Base-by-base conservation (phyloP, 108 stramenopile genomes). In the Poteriospumella lacustris region DNA sequence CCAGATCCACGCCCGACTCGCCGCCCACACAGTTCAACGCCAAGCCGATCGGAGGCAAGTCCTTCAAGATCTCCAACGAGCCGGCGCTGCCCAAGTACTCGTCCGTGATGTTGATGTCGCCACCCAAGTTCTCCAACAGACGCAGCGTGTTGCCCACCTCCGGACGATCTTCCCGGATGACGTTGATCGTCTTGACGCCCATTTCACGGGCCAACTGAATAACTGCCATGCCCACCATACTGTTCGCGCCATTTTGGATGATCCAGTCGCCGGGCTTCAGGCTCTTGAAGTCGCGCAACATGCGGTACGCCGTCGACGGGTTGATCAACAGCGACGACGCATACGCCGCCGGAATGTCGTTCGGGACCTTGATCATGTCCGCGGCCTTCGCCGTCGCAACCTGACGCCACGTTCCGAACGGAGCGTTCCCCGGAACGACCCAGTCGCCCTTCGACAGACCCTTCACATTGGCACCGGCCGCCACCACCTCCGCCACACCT, bases 191-290 rank as follows among this genome's bases (percentile, higher is more conserved):
- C 42, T 60, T 78, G 33, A 83, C 73, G 40, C 81, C 81, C 78
- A 79, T 70, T 2, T 80, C 79, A 40, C 76, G 77, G 36, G 83
- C 83, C 43, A 83, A 78, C 78, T 83, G 83, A 31, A 83, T 76
- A 68, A 83, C 81, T 0, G 83, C 83, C 36, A 58, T 19, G 34
- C 83, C 83, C 40, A 82, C 81, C 81, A 80, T 62, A 44, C 79
- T 80, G 79, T 84, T 84, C 2, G 83, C 81, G 19, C 79, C 83
- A 39, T 83, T 84, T 44, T 84, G 83, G 52, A 84, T 84, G 78
- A 84, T 15, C 39, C 38, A 31, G 75, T 84, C 83, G 34, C 83
- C 83, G 56, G 78, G 68, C 9, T 38, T 26, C 12, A 84, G 83
- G 75, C 77, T 76, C 36, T 75, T 67, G 67, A 82, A 84, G 75